Evolutionary conservation across 2,329 filamentous ascomycete species (phyloP), one percentile per base, ranked within the genome.

Genomic region (Lasiodiplodia sp.): DNA sequence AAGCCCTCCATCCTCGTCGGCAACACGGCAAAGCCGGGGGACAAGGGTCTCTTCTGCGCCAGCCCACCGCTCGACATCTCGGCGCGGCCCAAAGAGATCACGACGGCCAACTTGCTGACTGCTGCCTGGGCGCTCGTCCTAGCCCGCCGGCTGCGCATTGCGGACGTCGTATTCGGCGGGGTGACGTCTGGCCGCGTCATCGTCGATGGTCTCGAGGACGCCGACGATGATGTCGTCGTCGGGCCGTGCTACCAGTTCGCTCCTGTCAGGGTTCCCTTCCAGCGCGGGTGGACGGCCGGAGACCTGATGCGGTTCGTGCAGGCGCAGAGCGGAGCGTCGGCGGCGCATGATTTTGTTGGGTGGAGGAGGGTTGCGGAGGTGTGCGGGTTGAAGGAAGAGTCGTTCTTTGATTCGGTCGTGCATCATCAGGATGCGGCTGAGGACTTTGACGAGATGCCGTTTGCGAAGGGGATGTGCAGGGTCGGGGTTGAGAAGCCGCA

Each of bases 191-290:
- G n/a, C n/a, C n/a, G n/a, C n/a, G n/a, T n/a, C n/a, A n/a, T n/a
- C n/a, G n/a, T n/a, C n/a, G n/a, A n/a, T n/a, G n/a, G n/a, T n/a
- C n/a, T n/a, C n/a, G n/a, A n/a, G n/a, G n/a, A n/a, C n/a, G n/a
- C n/a, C 56, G 83, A 87, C 60, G 90, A 81, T n/a, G n/a, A n/a
- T n/a, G n/a, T n/a, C 67, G 86, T 90, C 56, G 83, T 87, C 60
- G 90, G 90, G 0, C 89, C 89, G 0, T 90, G 88, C 70, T 89
- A 89, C 83, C 89, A 91, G 72, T 89, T 91, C 74, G 83, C 90
- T 1, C 89, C 90, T 0, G 84, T 91, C 47, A 84, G 89, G 25
- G 85, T 91, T 3, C 66, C 65, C 0, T 55, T 78, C 25, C 78
- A 81, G 4, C 73, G 82, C 0, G 74, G 77, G 2, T 87, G 86